phyloP scores from a whole-genome alignment of 345 rosid genomes.

The Lepidium africanum region DNA sequence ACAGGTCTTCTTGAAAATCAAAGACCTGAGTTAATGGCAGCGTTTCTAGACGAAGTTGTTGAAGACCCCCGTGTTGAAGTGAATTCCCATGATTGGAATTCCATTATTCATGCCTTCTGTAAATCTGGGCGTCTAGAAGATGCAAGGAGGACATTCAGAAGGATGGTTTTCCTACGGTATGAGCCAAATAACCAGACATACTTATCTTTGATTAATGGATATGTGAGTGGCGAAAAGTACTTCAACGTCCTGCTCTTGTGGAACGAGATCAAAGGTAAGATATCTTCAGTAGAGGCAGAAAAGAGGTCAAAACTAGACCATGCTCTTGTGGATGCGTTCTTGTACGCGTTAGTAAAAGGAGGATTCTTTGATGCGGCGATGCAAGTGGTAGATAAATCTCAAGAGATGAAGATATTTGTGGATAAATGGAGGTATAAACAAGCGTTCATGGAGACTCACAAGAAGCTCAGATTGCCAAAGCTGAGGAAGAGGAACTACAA shows the following conservation, averaged over 20 bases:
- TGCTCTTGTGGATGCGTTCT: conserved; percentile 76
- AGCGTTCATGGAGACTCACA: conserved; percentile 93
- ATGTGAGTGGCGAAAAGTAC: conserved; percentile 68
- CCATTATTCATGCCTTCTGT: conserved; percentile 91
- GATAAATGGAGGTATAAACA: conserved; percentile 98
- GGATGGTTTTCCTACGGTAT: conserved; percentile 72
- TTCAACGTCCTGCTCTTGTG: conserved; percentile 66
- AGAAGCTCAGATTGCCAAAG: conserved; percentile 83
- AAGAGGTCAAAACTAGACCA: conserved; percentile 51
- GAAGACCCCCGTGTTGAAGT: conserved; percentile 88
- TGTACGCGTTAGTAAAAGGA: conserved; percentile 85
- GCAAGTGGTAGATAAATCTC: conserved; percentile 93
- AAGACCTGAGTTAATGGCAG: conserved; percentile 83
- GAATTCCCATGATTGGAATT: conserved; percentile 94
- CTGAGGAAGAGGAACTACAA: conserved; percentile 74
- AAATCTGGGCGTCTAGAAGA: conserved; percentile 83
- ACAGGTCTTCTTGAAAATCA: conserved; percentile 78
- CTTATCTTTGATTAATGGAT: conserved; percentile 78
- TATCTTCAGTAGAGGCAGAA: conserved; percentile 42
- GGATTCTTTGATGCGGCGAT: conserved; percentile 94
- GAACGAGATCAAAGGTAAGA: conserved; percentile 78
- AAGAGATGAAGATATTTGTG: conserved; percentile 81
- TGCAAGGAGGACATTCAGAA: conserved; percentile 81
- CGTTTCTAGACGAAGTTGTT: conserved; percentile 81
- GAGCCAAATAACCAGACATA: conserved; percentile 85